phyloP scores from a whole-genome alignment of 768 basidiomycete species.

The Tylopilus vinaceipallidus region DNA sequence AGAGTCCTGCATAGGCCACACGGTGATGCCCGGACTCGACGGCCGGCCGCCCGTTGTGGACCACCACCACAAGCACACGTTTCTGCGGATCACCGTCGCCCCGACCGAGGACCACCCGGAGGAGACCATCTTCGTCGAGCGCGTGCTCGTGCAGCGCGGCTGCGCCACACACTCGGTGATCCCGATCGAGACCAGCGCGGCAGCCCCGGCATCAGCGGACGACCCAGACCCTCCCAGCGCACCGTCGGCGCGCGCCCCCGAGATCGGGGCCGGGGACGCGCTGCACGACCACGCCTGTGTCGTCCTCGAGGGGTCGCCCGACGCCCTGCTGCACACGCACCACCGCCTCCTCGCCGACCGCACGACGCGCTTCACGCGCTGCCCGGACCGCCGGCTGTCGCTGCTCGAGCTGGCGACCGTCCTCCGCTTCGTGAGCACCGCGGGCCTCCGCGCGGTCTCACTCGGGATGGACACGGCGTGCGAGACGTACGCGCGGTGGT shows the following conservation, averaged over 20 bases:
- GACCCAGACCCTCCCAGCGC: too few species aligned
- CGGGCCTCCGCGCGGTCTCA: conserved; percentile 1
- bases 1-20: conserved; percentile 8
- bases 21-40: not conserved
- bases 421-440: conserved; percentile 7
- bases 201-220: not conserved
- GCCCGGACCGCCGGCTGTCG: conserved; percentile 6
- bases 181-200: not conserved
- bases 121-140: conserved; percentile 11
- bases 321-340: conserved; percentile 1
- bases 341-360: conserved; percentile 5
- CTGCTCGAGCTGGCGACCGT: conserved; percentile 11
- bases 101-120: conserved; percentile 1
- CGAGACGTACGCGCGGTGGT: conserved; percentile 14
- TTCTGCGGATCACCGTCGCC: conserved; percentile 8
- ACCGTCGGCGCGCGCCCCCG: too few species aligned
- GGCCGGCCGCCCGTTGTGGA: not conserved
- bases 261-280: not conserved
- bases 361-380: not conserved
- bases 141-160: not conserved
- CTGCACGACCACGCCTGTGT: conserved; percentile 16
- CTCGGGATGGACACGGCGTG: conserved; percentile 8
- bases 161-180: conserved; percentile 2
- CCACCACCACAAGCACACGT: conserved; percentile 6
- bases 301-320: conserved; percentile 4